A percentile compares a stretch with the other conserved stretches of the same genome.
These are phyloP conservation scores for Austropuccinia psidii DNA, from an alignment of 1,284 basidiomycete species.

Conservation along the genomic window DNA sequence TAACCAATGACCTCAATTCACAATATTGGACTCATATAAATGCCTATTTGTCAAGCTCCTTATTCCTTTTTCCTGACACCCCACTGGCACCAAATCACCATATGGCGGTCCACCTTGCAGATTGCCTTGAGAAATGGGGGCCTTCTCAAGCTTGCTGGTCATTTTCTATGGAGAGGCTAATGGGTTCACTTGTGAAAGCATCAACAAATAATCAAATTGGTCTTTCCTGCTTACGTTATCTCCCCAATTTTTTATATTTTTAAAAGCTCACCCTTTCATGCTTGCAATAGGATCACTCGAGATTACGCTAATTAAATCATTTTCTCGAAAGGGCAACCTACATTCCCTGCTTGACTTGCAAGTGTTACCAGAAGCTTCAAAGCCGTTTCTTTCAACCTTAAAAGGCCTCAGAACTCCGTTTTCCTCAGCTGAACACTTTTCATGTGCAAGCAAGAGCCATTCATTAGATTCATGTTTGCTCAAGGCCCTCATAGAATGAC, in stretches of 20 bases:
- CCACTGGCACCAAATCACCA: conserved; percentile 14
- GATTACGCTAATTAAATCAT: conserved; percentile 1
- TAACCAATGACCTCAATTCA: neutral
- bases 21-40: neutral
- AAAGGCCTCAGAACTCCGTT: neutral
- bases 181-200: neutral
- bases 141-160: conserved; percentile 1
- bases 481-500: neutral
- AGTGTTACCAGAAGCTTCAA: neutral
- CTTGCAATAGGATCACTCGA: conserved; percentile 15
- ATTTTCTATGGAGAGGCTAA: neutral
- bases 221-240: neutral
- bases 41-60: neutral
- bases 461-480: neutral
- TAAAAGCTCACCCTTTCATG: neutral
- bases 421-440: neutral
- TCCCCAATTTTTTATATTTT: neutral
- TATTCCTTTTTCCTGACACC: neutral
- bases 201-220: neutral
- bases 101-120: conserved; percentile 10
- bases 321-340: neutral
- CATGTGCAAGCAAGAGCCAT: no score
- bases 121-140: conserved; percentile 10
- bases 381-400: neutral
- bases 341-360: neutral